Percentiles rank a stretch among this genome's conserved stretches.
Conservation (phyloP, 805 yeast species). For the Kodamaea laetipori region DNA sequence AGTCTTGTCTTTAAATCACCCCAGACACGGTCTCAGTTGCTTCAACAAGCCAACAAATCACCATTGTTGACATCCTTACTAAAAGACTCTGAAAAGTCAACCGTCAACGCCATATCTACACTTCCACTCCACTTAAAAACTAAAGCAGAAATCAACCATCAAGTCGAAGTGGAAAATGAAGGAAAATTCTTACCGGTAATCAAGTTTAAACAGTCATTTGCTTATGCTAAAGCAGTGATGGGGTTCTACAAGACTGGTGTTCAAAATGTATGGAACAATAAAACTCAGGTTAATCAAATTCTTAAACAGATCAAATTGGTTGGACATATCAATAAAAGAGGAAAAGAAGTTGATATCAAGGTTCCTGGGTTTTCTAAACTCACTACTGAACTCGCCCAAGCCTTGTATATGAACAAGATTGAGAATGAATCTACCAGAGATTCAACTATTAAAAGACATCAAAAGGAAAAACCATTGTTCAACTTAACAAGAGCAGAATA, state of each 20-base stretch:
- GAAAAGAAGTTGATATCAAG: conserved; percentile 27
- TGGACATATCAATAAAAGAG: conserved; percentile 22
- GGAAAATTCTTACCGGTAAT: conserved; percentile 19
- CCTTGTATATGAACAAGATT: conserved; percentile 37
- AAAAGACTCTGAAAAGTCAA: conserved; percentile 10
- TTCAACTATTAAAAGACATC: conserved; percentile 4
- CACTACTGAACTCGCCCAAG: conserved; percentile 37
- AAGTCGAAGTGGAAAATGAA: conserved; percentile 24
- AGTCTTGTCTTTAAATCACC: conserved; percentile 4
- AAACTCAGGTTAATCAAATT: conserved; percentile 20
- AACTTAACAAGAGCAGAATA: conserved; percentile 51
- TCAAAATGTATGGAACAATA: conserved; percentile 53
- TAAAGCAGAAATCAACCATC: conserved; percentile 28
- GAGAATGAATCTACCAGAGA: conserved; percentile 26
- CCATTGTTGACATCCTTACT: conserved; percentile 21
- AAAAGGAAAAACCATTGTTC: conserved; percentile 20
- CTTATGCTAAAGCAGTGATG: conserved; percentile 48
- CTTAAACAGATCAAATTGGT: conserved; percentile 23
- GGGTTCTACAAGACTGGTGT: conserved; percentile 62
- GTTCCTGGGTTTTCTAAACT: conserved; percentile 39
- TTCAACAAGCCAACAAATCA: conserved; percentile 17
- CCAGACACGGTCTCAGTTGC: conserved; percentile 9
- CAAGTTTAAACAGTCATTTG: conserved; percentile 40
- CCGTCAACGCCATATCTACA: conserved; percentile 32
- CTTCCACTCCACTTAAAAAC: conserved; percentile 33